A percentile compares a stretch with the other conserved stretches of the same genome.
These are phyloP conservation scores for Citrullus colocynthis DNA, from an alignment of 306 rosid species.

Conservation along the genomic window DNA sequence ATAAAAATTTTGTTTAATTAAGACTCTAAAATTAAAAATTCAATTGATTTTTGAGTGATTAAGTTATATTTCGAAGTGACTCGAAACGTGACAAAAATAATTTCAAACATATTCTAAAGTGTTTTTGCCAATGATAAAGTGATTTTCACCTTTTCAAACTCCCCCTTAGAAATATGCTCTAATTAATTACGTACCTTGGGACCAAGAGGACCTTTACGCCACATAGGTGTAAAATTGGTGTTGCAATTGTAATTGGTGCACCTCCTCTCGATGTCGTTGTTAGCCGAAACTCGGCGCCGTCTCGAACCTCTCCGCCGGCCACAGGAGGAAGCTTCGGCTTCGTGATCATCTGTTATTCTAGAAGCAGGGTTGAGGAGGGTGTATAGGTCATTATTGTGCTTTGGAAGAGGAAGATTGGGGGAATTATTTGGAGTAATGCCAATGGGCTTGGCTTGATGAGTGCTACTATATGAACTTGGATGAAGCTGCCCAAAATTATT, in stretches of 20 bases:
- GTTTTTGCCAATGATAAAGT: no score
- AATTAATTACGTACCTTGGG: neutral
- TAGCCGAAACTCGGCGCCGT: neutral
- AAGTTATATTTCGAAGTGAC: no score
- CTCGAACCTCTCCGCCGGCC: neutral
- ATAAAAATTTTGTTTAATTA: no score
- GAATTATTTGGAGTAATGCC: neutral
- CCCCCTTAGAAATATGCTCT: neutral
- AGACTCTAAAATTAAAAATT: no score
- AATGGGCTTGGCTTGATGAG: neutral
- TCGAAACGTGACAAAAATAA: no score
- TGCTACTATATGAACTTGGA: neutral
- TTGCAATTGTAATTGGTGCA: slow-evolving; percentile 5
- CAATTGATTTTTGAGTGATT: no score
- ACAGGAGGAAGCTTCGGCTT: neutral
- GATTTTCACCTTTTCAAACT: no score
- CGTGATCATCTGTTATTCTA: neutral
- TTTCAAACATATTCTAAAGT: no score
- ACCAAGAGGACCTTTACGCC: slow-evolving; percentile 5
- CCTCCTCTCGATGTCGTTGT: neutral
- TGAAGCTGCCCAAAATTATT: neutral
- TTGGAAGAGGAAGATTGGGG: neutral
- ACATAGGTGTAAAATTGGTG: neutral
- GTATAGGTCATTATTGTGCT: neutral
- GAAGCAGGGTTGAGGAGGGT: slow-evolving; percentile 1